Base-by-base conservation (phyloP, 345 rosid species). In the Eucalyptus victrix region DNA sequence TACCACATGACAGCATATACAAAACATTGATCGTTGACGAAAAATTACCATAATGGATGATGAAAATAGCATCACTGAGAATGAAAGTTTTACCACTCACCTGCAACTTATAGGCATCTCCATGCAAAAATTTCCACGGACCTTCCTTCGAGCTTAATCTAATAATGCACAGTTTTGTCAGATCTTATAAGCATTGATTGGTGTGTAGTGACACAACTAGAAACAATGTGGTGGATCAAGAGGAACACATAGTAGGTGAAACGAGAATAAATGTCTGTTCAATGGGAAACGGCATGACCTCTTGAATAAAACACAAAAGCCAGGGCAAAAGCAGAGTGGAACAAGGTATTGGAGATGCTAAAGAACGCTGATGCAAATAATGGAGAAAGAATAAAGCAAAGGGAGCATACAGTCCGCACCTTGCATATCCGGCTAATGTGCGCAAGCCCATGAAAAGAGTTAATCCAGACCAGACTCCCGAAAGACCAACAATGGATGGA, bases 401-500 rank as follows among this genome's bases (percentile, higher is more conserved):
- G 49, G 80, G 47, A 24, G 51, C 45, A 58, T 51, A n/a, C 42
- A 21, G 54, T 49, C 56, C 37, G 26, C 89, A 93, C 94, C 95
- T 94, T 49, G 47, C 44, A 44, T 86, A 92, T 87, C 95, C 95
- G 11, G 95, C 93, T 18, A 89, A 86, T 30, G 91, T 90, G 18
- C 95, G 91, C 90, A 94, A 60, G 76, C 92, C 92, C 95, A 94
- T 94, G 91, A 92, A 94, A 89, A 92, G 91, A 88, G 92, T 88
- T 62, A 94, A 86, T 24, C 93, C 94, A 42, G 90, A 88, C 95
- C 95, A 94, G 28, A 94, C 93, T 42, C 94, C 95, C 13, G 88
- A 87, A 86, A 94, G 94, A n/a, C 95, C 95, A 15, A 88, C 24
- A 47, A 87, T 54, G 17, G 91, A 87, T 5, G 95, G 90, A 47